Evolutionary conservation across 495 filamentous ascomycete species (phyloP), one percentile per base, ranked within the genome.

Genomic region (Penicillium paxilli): DNA sequence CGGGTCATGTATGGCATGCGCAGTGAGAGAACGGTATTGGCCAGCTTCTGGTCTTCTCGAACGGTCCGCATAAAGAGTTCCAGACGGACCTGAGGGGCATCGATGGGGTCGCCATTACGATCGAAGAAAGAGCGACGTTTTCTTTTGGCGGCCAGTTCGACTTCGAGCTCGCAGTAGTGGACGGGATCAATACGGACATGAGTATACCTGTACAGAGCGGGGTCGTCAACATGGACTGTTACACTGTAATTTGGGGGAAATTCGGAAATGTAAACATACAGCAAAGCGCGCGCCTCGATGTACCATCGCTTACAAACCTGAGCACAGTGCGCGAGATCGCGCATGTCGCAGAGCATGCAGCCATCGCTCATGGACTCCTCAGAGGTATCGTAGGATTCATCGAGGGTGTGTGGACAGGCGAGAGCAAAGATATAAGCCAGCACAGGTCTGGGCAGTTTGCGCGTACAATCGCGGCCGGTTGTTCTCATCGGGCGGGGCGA

Each of bases 1-100:
- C 94, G 85, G 41, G 91, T 87, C 94, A 96, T 96, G 68, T 96
- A 98, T n/a, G 94, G 90, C 61, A 89, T 87, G 73, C 96, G 93
- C 49, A 98, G 74, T 50, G 86, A 89, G 54, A 87, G 72, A 10
- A 96, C 89, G 22, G 80, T 74, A 5, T 73, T 66, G 0, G 83
- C 91, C 14, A 94, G 73, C 8, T 79, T 77, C 21, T 80, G 79
- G 24, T 87, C 84, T 26, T 92, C 87, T 52, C 92, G 82, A 28
- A 98, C 83, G 0, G 91, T 86, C 37, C 90, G 84, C 66, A 85
- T 89, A 38, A 98, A 80, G 44, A 96, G 75, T 51, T 82, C 78
- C 17, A 98, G 80, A 14, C 94, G 86, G 52, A 84, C 80, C 53
- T 86, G 80, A 4, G 92, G 82, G 17, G 89, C 83, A 71, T 96